Evolutionary conservation across 2,329 filamentous ascomycete genomes (phyloP), one percentile per base, ranked within the genome.

Genomic region (Albifimbria verrucaria): DNA sequence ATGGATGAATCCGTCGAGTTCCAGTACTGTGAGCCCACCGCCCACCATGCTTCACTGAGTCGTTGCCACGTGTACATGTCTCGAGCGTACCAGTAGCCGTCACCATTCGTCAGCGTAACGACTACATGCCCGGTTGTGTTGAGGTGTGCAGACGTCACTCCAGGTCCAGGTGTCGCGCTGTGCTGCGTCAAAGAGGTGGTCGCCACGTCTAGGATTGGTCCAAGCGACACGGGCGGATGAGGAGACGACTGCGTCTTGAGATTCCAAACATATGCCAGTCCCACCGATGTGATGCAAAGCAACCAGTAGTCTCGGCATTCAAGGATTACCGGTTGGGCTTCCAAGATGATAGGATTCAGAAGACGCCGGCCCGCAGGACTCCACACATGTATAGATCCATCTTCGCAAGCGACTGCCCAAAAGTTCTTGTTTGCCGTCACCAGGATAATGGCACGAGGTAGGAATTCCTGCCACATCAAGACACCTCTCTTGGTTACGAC

Each of bases 21-120:
- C 95, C 94, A 99, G 69, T 99, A 99, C 68, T 99, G 94, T 61
- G 90, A 96, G 18, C 92, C 92, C 0, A 97, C 92, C 0, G 93
- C 93, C 92, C 94, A 99, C 94, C 94, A 99, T 2, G 90, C 83
- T 68, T 99, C 95, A 2, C 92, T 96, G n/a, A 99, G 78, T 10
- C 92, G 86, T 70, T 97, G 93, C 94, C 94, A 99, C 7, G 86
- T 83, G 69, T 86, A 93, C 87, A 99, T 89, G 18, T 81, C 80
- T 1, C 88, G 83, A 2, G 90, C 90, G 71, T 99, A 99, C 50
- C 87, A 87, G 71, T 92, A 99, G 2, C 94, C 94, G 62, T 99
- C 93, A 20, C 94, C 94, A 62, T 97, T 97, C 22, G 88, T 94
- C 54, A 99, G 79, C 0, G 91, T 94, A n/a, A 97, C 83, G 22